Conservation (phyloP, 257 asterid species). For the Phtheirospermum japonicum region DNA sequence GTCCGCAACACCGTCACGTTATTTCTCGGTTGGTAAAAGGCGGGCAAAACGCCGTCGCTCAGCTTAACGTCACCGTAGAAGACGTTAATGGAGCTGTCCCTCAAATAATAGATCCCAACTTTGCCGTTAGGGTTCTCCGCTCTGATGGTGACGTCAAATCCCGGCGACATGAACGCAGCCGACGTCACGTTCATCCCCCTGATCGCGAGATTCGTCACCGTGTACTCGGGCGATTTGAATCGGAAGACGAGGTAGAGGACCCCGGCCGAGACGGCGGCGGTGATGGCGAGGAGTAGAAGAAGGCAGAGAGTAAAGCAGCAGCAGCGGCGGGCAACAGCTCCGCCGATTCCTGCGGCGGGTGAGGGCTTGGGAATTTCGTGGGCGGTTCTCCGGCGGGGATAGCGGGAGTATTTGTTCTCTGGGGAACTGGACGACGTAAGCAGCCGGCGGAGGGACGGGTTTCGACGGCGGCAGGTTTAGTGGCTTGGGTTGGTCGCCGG, state of each 20-base stretch:
- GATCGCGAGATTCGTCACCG: conserved; percentile 42
- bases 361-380: conserved; percentile 34
- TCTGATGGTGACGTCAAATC: conserved; percentile 55
- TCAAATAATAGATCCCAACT: conserved; percentile 55
- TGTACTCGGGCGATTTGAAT: conserved; percentile 60
- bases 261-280: conserved; percentile 63
- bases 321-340: conserved; percentile 54
- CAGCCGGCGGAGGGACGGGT: conserved; percentile 39
- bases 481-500: conserved; percentile 28
- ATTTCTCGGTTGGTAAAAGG: conserved; percentile 52
- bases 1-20: conserved; percentile 42
- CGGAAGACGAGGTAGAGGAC: conserved; percentile 66
- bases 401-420: conserved; percentile 54
- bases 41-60: conserved; percentile 59
- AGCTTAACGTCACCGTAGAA: conserved; percentile 41
- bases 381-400: conserved; percentile 65
- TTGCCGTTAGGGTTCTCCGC: conserved; percentile 70
- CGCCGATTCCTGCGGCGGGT: conserved; percentile 32
- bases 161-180: conserved; percentile 50
- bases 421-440: conserved; percentile 51
- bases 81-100: conserved; percentile 44
- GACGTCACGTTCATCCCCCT: conserved; percentile 59
- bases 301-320: conserved; percentile 48
- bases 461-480: conserved; percentile 32
- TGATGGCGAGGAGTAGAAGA: conserved; percentile 39